Conservation (phyloP, 2,329 filamentous ascomycete genomes). For the Samsoniella hepiali region DNA sequence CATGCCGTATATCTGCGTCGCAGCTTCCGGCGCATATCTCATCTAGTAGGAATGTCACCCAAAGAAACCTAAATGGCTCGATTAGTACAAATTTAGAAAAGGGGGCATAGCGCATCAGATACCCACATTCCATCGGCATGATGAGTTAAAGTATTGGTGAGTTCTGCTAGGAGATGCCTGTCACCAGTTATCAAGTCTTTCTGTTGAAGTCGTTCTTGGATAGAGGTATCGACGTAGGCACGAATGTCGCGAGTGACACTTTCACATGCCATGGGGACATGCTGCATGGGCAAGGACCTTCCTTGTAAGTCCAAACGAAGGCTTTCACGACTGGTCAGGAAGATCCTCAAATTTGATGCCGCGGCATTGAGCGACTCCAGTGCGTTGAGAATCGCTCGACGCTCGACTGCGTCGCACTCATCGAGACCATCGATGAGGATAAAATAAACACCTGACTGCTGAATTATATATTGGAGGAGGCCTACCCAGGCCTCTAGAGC, state of each 20-base stretch:
- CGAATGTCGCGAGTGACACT: background rate
- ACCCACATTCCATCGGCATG: constrained; percentile 5
- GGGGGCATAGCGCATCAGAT: background rate
- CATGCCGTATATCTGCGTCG: constrained; percentile 24
- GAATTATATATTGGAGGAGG: background rate
- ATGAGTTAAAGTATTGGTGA: background rate
- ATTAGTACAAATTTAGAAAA: no score
- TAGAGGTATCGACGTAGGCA: background rate
- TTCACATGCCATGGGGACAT: background rate
- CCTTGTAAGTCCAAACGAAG: background rate
- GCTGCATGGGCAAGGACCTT: background rate
- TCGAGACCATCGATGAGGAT: background rate
- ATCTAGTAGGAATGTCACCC: constrained; percentile 35
- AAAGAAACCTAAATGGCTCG: constrained; percentile 35
- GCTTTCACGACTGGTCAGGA: background rate
- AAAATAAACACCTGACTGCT: background rate
- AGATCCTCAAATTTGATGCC: background rate
- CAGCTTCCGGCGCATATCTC: constrained; percentile 33
- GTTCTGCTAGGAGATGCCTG: background rate
- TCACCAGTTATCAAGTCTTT: background rate
- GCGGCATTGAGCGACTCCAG: background rate
- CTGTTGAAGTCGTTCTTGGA: background rate
- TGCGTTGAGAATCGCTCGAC: background rate
- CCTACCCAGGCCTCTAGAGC: background rate
- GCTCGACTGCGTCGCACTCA: background rate